Evolutionary conservation across 257 asterid species (phyloP), one percentile per base, ranked within the genome.

Genomic region (Lantana camara): DNA sequence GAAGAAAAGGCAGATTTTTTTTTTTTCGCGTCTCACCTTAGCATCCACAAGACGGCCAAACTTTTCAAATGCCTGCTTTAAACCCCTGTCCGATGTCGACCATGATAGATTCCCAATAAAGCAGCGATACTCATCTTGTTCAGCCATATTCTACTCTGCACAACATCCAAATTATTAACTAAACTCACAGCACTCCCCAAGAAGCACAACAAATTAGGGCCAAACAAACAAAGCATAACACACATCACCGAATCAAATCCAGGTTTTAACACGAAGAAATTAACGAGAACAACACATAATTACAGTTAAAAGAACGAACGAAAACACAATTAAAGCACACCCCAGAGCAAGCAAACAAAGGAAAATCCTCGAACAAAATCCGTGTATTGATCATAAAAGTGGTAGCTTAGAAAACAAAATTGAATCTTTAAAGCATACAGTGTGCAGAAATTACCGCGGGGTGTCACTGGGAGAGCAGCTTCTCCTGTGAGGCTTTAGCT

Each of bases 21-120:
- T 42, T 22, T 19, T 34, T 60, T 55, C n/a, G 32, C 5, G 32
- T 27, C 32, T 23, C 44, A 76, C 88, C 86, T 82, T 84, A 19
- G 86, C 86, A 38, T 79, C 91, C 15, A 84, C 77, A 56, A 84
- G 72, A 64, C 71, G 78, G 49, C 90, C 87, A 74, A 57, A 83
- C 87, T 81, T 83, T 64, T 83, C 87, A 71, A 83, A 83, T 30
- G 87, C 87, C 61, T 79, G 82, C 77, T 84, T 84, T 57, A 84
- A 69, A 53, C 74, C 79, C 51, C 80, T 67, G 73, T 84, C 91
- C 19, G 85, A 71, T 51, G 83, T 84, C 37, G 85, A 70, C 87
- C 85, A 81, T 37, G 90, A 78, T 10, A 84, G 72, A 63, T 73
- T 78, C 57, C 87, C 90, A 57, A 84, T 77, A 69, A 84, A 84